A percentile compares a stretch with the other conserved stretches of the same genome.
phyloP scores from a whole-genome alignment of 2,329 filamentous ascomycete species.

The Penicillium oxalicum region DNA sequence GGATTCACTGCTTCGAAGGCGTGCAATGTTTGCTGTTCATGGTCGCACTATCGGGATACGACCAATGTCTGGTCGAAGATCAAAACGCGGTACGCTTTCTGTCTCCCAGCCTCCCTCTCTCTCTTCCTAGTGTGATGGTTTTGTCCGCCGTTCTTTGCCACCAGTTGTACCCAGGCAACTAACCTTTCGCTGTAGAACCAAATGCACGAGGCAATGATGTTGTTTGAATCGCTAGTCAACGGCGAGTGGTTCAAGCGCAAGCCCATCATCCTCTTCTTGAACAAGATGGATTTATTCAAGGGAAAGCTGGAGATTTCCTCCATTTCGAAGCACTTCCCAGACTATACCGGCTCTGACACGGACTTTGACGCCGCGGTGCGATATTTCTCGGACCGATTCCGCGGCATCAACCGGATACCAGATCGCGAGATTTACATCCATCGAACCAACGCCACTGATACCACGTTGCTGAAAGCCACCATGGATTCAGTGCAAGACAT shows the following conservation, averaged over 20 bases:
- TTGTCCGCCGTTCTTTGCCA: not conserved
- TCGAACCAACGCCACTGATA: conserved; percentile 56
- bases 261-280: conserved; percentile 75
- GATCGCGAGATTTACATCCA: conserved; percentile 55
- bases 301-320: conserved; percentile 66
- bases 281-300: conserved; percentile 82
- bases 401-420: conserved; percentile 62
- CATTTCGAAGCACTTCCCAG: conserved; percentile 69
- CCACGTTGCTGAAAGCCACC: conserved; percentile 75
- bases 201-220: conserved; percentile 85
- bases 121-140: not conserved
- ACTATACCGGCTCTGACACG: conserved; percentile 65
- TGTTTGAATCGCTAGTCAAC: conserved; percentile 80
- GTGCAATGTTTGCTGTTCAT: conserved; percentile 89
- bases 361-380: conserved; percentile 70
- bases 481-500: conserved; percentile 84
- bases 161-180: not conserved
- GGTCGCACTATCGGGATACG: conserved; percentile 91
- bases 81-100: conserved; percentile 75
- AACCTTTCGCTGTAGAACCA: conserved; percentile 56
- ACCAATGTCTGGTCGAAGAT: conserved; percentile 93
- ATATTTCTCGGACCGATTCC: conserved; percentile 78
- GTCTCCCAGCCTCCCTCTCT: no score
- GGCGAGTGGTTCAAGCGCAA: conserved; percentile 81
- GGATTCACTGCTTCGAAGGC: conserved; percentile 95